Evolutionary conservation across 805 yeast species (phyloP).

Genomic region (Starmerella gropengiesseri): DNA sequence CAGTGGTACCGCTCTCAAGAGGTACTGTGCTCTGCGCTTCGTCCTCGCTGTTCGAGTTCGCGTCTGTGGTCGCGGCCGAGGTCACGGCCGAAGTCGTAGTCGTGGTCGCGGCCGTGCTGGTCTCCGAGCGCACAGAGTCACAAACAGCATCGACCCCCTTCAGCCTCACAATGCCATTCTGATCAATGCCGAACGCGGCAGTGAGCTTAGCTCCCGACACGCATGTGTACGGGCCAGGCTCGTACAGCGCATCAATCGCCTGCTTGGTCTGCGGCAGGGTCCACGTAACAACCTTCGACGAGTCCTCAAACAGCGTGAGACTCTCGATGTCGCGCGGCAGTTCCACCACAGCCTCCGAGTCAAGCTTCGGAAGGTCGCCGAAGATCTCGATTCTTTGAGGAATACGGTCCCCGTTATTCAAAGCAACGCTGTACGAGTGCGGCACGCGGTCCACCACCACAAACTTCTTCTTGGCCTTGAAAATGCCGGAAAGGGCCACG

Average conservation of each 20-base stretch:
- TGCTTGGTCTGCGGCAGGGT: constrained; percentile 23
- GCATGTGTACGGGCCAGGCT: constrained; percentile 21
- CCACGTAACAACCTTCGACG: constrained; percentile 28
- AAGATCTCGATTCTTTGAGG: constrained; percentile 12
- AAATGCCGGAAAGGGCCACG: constrained; percentile 56
- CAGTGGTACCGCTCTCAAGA: too few species aligned
- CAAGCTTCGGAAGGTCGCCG: constrained; percentile 27
- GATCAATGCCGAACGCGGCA: constrained; percentile 18
- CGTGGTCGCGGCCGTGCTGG: neutral
- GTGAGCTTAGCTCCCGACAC: constrained; percentile 13
- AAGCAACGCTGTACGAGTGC: constrained; percentile 36
- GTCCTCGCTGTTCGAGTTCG: too few species aligned
- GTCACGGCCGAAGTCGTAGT: constrained; percentile 9
- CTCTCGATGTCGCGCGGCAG: constrained; percentile 24
- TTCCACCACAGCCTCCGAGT: constrained; percentile 27
- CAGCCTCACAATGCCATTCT: constrained; percentile 19
- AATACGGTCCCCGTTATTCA: constrained; percentile 25
- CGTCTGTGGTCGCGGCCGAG: neutral
- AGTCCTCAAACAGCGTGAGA: constrained; percentile 34
- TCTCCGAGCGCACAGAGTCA: constrained; percentile 12
- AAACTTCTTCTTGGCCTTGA: constrained; percentile 48
- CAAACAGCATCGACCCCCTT: constrained; percentile 20
- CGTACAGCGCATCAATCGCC: constrained; percentile 25
- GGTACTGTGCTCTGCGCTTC: too few species aligned
- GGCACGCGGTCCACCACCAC: constrained; percentile 46